phyloP scores from a whole-genome alignment of 257 asterid species.

The Thymus mandschuricus region DNA sequence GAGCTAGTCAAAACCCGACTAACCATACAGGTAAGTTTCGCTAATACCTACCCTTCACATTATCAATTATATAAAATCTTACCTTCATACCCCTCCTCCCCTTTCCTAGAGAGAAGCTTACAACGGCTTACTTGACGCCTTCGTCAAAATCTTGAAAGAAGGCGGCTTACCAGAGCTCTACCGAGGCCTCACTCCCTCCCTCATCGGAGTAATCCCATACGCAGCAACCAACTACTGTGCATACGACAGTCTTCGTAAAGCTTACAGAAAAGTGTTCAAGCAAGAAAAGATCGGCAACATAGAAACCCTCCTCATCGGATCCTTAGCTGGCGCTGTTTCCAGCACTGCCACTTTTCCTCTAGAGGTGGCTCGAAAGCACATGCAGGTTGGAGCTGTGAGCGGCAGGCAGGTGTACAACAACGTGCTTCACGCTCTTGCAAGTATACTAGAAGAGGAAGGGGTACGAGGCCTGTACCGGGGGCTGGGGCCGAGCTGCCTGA shows the following conservation, averaged over 20 bases:
- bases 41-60: neutral
- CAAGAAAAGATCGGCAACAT: constrained; percentile 76
- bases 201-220: constrained; percentile 89
- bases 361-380: constrained; percentile 95
- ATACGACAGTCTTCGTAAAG: constrained; percentile 71
- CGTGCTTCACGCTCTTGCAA: constrained; percentile 80
- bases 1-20: constrained; percentile 93
- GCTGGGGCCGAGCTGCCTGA: constrained; percentile 91
- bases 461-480: constrained; percentile 80
- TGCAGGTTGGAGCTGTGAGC: constrained; percentile 91
- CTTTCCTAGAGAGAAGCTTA: constrained; percentile 67
- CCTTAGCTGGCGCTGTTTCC: constrained; percentile 91
- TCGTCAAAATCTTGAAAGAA: constrained; percentile 76
- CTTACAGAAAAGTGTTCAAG: constrained; percentile 59
- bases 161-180: constrained; percentile 91
- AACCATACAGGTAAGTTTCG: constrained; percentile 73
- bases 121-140: constrained; percentile 76
- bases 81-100: constrained; percentile 1
- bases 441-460: constrained; percentile 84
- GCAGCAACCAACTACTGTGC: constrained; percentile 92
- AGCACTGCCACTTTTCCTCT: constrained; percentile 93
- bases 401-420: constrained; percentile 88
- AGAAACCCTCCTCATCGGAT: constrained; percentile 90
- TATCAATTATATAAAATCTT: neutral
- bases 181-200: constrained; percentile 88